Base-by-base conservation (phyloP, 2,329 filamentous ascomycete species). In the Aspergillus candidus region DNA sequence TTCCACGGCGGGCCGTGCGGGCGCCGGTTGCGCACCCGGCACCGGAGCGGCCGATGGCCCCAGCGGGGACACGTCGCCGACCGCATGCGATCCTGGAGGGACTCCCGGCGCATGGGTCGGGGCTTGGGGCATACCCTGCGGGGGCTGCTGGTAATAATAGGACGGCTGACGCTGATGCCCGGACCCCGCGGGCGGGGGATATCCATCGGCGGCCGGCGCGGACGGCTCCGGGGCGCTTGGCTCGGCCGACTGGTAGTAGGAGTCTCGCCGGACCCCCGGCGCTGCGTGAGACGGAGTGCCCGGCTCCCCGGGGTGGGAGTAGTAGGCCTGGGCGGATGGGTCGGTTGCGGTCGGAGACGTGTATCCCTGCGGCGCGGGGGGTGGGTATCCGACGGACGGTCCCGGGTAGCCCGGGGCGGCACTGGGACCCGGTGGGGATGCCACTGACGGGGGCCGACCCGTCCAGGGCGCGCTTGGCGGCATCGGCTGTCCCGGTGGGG, bases 1-100 rank as follows among this genome's bases (percentile, higher is more conserved):
- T 35, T 62, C 60, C 11, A 59, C 57, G 5, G 48, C 50, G 2
- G 59, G 56, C 32, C 53, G 54, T 18, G 57, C 38, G 7, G 52
- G 47, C 8, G 50, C 27, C 22, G 57, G 44, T 36, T 57, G 55
- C 45, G 54, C 49, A 30, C 52, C 43, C 17, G 55, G 54, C 34
- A 42, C 41, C 12, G 50, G 49, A n/a, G 44, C 39, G 22, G 41
- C 49, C 35, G 52, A 39, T 12, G 45, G 44, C 12, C 46, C 42
- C 35, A 49, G 43, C 6, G 52, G 50, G 17, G 54, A 52, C 18
- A 53, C 55, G n/a, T 54, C 48, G 15, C 44, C 46, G 17, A 40
- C 42, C 17, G 51, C 35, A 18, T 55, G 53, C n/a, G 50, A 40
- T 13, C 46, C 46, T 17, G 53, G 51, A 10, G 38, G 47, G 11